Conservation (phyloP, 2,329 filamentous ascomycete genomes). For the Phialocephala sp. region DNA sequence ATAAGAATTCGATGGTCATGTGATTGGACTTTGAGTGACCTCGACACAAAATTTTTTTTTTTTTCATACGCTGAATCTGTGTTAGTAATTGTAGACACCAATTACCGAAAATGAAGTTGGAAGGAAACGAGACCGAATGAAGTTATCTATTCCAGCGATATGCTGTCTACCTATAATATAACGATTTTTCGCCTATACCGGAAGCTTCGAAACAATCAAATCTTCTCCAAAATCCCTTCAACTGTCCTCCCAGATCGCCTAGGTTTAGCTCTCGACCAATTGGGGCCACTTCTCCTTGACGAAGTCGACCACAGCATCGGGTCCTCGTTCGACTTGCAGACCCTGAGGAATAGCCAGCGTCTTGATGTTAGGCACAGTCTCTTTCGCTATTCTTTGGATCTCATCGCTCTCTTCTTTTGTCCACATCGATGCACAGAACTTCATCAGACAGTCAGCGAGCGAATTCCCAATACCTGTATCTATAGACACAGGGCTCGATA, state of each 20-base stretch:
- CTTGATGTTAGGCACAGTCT: conserved; percentile 53
- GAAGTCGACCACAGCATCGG: conserved; percentile 61
- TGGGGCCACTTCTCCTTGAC: conserved; percentile 47
- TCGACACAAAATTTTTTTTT: neutral
- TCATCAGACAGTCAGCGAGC: neutral
- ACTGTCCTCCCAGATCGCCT: neutral
- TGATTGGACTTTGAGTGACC: neutral
- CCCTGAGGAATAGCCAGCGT: conserved; percentile 60
- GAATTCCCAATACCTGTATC: neutral
- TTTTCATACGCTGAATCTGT: neutral
- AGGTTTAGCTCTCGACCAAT: conserved; percentile 28
- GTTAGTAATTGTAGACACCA: neutral
- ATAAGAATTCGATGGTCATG: neutral
- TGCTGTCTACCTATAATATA: conserved; percentile 1
- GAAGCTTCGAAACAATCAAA: neutral
- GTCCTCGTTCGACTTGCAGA: conserved; percentile 57
- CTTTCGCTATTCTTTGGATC: conserved; percentile 52
- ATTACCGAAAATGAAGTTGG: neutral
- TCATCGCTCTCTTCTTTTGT: conserved; percentile 52
- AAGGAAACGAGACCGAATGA: neutral
- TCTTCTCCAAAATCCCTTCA: neutral
- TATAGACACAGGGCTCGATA: neutral
- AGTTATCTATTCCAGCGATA: neutral
- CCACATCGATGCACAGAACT: conserved; percentile 67
- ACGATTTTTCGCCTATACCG: neutral